phyloP scores from a whole-genome alignment of 768 basidiomycete genomes.

The Collybiopsis luxurians region DNA sequence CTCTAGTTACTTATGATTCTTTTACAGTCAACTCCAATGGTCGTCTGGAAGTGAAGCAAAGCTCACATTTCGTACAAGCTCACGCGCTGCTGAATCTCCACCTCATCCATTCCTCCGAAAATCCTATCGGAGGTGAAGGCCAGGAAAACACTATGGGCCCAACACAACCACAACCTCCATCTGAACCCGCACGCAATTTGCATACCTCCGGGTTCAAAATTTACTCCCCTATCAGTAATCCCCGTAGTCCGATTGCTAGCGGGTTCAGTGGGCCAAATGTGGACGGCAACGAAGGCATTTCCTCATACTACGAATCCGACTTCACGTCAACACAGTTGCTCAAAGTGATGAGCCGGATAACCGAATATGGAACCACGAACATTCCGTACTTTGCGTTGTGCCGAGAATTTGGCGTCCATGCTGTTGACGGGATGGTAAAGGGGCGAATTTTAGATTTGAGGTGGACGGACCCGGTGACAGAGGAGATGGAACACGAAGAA shows the following conservation, averaged over 20 bases:
- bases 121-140: slow-evolving; percentile 26
- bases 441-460: slow-evolving; percentile 71
- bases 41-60: slow-evolving; percentile 70
- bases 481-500: slow-evolving; percentile 40
- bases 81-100: slow-evolving; percentile 82
- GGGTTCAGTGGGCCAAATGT: slow-evolving; percentile 12
- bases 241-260: slow-evolving; percentile 11
- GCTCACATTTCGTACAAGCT: slow-evolving; percentile 83
- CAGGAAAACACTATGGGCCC: slow-evolving; percentile 26
- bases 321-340: slow-evolving; percentile 80
- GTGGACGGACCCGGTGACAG: slow-evolving; percentile 71
- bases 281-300: slow-evolving; percentile 30
- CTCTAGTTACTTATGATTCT: slow-evolving; percentile 5
- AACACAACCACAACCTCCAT: slow-evolving; percentile 37
- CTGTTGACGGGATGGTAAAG: slow-evolving; percentile 84
- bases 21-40: slow-evolving; percentile 69
- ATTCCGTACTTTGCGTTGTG: slow-evolving; percentile 82
- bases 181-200: slow-evolving; percentile 14
- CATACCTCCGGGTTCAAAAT: slow-evolving; percentile 49
- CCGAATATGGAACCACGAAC: slow-evolving; percentile 58
- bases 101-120: slow-evolving; percentile 73
- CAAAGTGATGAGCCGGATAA: slow-evolving; percentile 78
- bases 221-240: slow-evolving; percentile 44
- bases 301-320: slow-evolving; percentile 55
- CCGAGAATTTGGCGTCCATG: slow-evolving; percentile 77